A percentile compares a stretch with the other conserved stretches of the same genome.
Evolutionary conservation across 257 asterid genomes (phyloP).

Genomic region (Craterostigma plantagineum): DNA sequence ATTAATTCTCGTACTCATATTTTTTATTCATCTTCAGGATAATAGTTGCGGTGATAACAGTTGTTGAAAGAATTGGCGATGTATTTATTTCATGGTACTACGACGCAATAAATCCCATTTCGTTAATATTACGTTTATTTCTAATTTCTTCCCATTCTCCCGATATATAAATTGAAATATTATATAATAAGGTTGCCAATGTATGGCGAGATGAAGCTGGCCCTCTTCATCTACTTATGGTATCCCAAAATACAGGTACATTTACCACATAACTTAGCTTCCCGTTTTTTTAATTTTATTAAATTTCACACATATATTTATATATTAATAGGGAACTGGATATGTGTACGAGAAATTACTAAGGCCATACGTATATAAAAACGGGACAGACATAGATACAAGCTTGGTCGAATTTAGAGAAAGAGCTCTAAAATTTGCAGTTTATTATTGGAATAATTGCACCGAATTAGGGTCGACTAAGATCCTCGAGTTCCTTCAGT

Average conservation of each 20-base stretch:
- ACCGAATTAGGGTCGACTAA: constrained; percentile 35
- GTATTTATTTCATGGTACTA: constrained; percentile 49
- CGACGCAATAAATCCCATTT: not conserved
- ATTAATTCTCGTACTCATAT: too few species aligned
- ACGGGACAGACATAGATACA: constrained; percentile 45
- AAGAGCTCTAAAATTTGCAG: constrained; percentile 40
- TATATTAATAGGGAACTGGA: constrained; percentile 46
- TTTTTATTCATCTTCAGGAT: constrained; percentile 39
- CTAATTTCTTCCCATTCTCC: too few species aligned
- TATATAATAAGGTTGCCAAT: constrained; percentile 81
- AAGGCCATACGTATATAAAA: constrained; percentile 37
- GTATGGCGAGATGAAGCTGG: constrained; percentile 63
- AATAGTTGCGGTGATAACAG: constrained; percentile 39
- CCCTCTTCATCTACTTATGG: constrained; percentile 76
- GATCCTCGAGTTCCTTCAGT: constrained; percentile 27
- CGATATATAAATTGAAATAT: too few species aligned
- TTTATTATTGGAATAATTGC: constrained; percentile 46
- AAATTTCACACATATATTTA: not conserved
- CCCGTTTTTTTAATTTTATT: not conserved
- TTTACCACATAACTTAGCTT: constrained; percentile 3
- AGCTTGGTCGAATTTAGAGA: constrained; percentile 35
- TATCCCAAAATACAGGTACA: constrained; percentile 68
- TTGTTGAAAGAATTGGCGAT: constrained; percentile 44
- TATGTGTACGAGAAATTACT: constrained; percentile 39
- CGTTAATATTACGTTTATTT: too few species aligned